These are phyloP conservation scores for Coleophoma crateriformis DNA, from an alignment of 2,329 filamentous ascomycete species.

Conservation along the genomic window DNA sequence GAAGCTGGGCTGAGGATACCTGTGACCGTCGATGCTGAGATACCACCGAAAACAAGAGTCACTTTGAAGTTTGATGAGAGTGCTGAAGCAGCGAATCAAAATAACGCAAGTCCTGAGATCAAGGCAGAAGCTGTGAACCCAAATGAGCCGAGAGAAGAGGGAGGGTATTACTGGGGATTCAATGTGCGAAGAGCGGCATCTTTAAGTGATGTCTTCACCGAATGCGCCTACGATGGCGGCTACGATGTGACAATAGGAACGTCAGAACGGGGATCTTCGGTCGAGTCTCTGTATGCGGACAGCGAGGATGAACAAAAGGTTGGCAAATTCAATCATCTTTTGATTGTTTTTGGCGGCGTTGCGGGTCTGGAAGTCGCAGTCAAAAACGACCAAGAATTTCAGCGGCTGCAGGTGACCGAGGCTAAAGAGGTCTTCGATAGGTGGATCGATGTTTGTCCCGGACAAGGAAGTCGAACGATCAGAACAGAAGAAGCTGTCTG, in stretches of 20 bases:
- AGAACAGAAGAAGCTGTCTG: conserved; percentile 79
- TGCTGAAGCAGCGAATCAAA: conserved; percentile 30
- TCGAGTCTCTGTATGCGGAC: conserved; percentile 21
- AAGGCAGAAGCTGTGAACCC: conserved; percentile 60
- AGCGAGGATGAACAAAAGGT: conserved; percentile 16
- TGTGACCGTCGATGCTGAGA: conserved; percentile 34
- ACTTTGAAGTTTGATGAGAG: conserved; percentile 60
- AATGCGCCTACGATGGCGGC: conserved; percentile 67
- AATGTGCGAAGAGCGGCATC: conserved; percentile 59
- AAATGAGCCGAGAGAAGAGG: conserved; percentile 63
- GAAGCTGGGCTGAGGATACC: conserved; percentile 52
- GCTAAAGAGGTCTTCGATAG: conserved; percentile 71
- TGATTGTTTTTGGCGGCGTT: conserved; percentile 78
- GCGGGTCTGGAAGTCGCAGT: conserved; percentile 74
- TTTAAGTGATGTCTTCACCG: conserved; percentile 71
- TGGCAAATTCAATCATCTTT: conserved; percentile 59
- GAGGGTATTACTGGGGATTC: conserved; percentile 86
- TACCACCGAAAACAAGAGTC: conserved; percentile 67
- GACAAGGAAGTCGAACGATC: conserved; percentile 77
- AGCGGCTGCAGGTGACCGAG: conserved; percentile 51
- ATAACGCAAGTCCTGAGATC: conserved; percentile 15
- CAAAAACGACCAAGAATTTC: conserved; percentile 52
- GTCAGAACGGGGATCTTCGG: conserved; percentile 62
- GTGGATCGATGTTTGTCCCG: conserved; percentile 77
- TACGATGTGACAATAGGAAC: conserved; percentile 83